These are phyloP conservation scores for Theileria equi DNA, from an alignment of 169 alveolate genomes.

Conservation along the genomic window DNA sequence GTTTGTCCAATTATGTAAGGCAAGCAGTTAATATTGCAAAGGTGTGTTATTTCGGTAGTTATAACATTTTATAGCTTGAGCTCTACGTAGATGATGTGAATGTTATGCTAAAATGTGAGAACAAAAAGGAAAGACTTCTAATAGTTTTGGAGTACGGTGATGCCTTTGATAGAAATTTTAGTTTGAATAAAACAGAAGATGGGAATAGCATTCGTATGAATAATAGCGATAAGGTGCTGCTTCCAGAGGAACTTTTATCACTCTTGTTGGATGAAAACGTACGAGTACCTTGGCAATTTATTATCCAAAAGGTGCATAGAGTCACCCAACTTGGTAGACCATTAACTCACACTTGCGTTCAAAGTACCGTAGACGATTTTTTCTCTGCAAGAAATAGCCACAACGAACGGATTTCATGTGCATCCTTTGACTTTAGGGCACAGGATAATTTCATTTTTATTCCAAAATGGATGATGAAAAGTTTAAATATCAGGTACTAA, in stretches of 20 bases:
- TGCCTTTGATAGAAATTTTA: slow-evolving; percentile 27
- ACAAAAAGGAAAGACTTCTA: slow-evolving; percentile 12
- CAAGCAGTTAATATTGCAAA: slow-evolving; percentile 12
- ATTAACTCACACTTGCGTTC: no score
- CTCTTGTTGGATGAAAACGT: slow-evolving; percentile 25
- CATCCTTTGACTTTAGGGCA: slow-evolving; percentile 51
- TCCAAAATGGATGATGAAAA: slow-evolving; percentile 66
- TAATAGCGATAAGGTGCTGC: slow-evolving; percentile 60
- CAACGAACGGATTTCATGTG: slow-evolving; percentile 52
- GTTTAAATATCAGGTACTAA: slow-evolving; percentile 42
- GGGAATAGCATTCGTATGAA: slow-evolving; percentile 30
- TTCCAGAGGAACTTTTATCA: slow-evolving; percentile 47
- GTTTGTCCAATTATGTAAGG: not conserved
- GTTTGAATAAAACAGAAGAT: slow-evolving; percentile 28
- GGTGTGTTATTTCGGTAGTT: not conserved
- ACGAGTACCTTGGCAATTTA: slow-evolving; percentile 54
- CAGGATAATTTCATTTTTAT: slow-evolving; percentile 57
- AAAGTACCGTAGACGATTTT: not conserved
- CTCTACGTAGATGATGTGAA: slow-evolving; percentile 51
- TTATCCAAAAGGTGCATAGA: slow-evolving; percentile 54
- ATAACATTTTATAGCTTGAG: slow-evolving; percentile 30
- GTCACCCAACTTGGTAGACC: slow-evolving; percentile 3
- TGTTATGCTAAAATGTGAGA: slow-evolving; percentile 4
- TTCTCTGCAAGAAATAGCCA: slow-evolving; percentile 29
- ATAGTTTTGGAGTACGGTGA: slow-evolving; percentile 56